Percentiles rank a stretch among this genome's conserved stretches.
Conservation (phyloP, 176 grass and related monocot genomes). For the Oropetium thomaeum region DNA sequence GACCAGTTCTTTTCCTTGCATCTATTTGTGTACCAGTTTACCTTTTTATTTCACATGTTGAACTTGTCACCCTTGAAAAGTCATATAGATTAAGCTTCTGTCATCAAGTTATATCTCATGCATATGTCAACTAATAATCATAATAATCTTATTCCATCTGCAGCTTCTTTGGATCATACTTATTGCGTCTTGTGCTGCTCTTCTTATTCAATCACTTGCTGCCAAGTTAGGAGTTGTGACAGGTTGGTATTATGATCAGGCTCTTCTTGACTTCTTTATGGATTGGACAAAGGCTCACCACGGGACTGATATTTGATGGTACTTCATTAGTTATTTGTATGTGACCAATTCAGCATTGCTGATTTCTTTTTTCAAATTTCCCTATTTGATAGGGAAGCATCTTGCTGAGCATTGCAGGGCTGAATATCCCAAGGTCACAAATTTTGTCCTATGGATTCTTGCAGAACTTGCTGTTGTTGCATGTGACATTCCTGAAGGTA, state of each 20-base stretch:
- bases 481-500: constrained; percentile 99
- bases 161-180: constrained; percentile 99
- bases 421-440: constrained; percentile 83
- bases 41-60: not conserved
- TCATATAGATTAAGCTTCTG: not conserved
- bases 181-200: constrained; percentile 88
- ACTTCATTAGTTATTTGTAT: not conserved
- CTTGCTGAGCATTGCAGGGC: constrained; percentile 93
- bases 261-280: too few relatives aligned
- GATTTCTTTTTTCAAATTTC: constrained; percentile 27
- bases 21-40: not conserved
- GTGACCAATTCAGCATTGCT: not conserved
- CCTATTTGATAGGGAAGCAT: constrained; percentile 73
- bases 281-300: too few relatives aligned
- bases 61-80: not conserved
- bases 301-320: constrained; percentile 15
- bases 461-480: constrained; percentile 97
- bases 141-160: constrained; percentile 15
- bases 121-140: not conserved
- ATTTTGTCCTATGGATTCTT: constrained; percentile 92
- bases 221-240: constrained; percentile 92
- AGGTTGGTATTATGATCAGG: constrained; percentile 53
- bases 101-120: not conserved
- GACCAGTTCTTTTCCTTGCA: constrained; percentile 7
- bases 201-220: constrained; percentile 95